Percentiles rank a stretch among this genome's conserved stretches.
These are phyloP conservation scores for Phytophthora boehmeriae DNA, from an alignment of 352 stramenopile species.

Conservation along the genomic window DNA sequence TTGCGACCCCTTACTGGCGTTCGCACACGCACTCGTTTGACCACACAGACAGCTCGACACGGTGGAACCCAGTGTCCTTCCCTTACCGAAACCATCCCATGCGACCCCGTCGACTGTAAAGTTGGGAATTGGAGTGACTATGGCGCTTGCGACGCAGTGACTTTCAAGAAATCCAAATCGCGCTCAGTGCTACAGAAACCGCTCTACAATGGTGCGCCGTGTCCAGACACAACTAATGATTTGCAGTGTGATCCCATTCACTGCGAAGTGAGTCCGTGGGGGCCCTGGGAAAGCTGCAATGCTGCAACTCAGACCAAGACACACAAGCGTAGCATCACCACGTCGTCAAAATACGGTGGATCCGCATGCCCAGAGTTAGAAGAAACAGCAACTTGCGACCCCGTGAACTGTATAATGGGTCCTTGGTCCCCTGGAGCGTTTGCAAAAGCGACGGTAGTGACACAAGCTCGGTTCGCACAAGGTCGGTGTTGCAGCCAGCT, in stretches of 20 bases:
- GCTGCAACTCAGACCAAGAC: slow-evolving; percentile 43
- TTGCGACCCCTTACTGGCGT: slow-evolving; percentile 49
- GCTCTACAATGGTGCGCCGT: slow-evolving; percentile 46
- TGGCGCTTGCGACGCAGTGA: slow-evolving; percentile 42
- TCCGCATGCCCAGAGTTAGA: slow-evolving; percentile 28
- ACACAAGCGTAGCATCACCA: slow-evolving; percentile 28
- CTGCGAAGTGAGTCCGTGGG: slow-evolving; percentile 48
- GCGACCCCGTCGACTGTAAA: slow-evolving; percentile 51
- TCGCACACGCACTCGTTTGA: slow-evolving; percentile 41
- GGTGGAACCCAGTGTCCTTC: slow-evolving; percentile 39
- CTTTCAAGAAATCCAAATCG: slow-evolving; percentile 55
- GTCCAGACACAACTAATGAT: slow-evolving; percentile 51
- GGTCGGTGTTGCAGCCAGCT: slow-evolving; percentile 27
- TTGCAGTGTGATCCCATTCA: slow-evolving; percentile 55
- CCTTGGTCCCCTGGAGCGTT: slow-evolving; percentile 39
- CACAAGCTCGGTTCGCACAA: slow-evolving; percentile 35
- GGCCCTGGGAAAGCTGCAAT: slow-evolving; percentile 41
- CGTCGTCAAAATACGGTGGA: slow-evolving; percentile 43
- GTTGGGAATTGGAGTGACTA: slow-evolving; percentile 52
- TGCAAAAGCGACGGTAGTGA: slow-evolving; percentile 34
- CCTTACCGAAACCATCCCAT: slow-evolving; percentile 42
- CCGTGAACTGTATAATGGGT: slow-evolving; percentile 51
- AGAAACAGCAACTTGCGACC: slow-evolving; percentile 42
- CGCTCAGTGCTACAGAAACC: slow-evolving; percentile 36
- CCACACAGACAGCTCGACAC: slow-evolving; percentile 27